These are phyloP conservation scores for Exophiala lecanii-corni DNA, from an alignment of 2,329 filamentous ascomycete species.

Conservation along the genomic window DNA sequence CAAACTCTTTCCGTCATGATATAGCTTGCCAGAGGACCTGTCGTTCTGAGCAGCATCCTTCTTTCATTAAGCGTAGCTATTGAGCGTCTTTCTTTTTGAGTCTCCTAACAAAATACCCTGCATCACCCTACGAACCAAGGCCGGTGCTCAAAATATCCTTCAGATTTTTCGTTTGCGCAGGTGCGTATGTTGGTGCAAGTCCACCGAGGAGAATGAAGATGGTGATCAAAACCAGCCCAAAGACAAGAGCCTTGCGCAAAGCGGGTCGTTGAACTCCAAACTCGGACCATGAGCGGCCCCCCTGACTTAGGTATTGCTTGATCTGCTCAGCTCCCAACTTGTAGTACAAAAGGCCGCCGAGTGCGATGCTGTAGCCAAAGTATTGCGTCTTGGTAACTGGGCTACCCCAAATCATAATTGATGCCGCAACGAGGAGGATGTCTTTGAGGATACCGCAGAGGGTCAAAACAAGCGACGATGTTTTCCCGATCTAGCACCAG, in stretches of 20 bases:
- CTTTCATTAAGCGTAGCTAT: background rate
- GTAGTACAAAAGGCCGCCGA: slow-evolving; percentile 62
- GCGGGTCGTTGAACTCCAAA: slow-evolving; percentile 73
- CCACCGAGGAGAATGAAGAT: slow-evolving; percentile 68
- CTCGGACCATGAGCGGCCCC: slow-evolving; percentile 75
- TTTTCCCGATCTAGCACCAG: slow-evolving; percentile 71
- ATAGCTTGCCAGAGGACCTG: too few relatives aligned
- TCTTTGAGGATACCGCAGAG: slow-evolving; percentile 84
- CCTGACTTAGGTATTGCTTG: slow-evolving; percentile 71
- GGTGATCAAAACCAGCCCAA: slow-evolving; percentile 57
- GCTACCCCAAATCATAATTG: slow-evolving; percentile 73
- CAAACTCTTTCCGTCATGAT: too few relatives aligned
- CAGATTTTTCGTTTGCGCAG: slow-evolving; percentile 24
- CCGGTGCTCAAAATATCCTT: slow-evolving; percentile 23
- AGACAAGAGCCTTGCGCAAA: slow-evolving; percentile 71
- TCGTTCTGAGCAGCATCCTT: too few relatives aligned
- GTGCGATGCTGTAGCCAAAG: slow-evolving; percentile 71
- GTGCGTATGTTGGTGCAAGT: slow-evolving; percentile 52
- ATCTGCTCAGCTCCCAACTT: slow-evolving; percentile 70
- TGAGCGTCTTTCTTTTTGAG: too few relatives aligned
- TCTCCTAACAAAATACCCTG: too few relatives aligned
- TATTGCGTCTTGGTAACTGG: slow-evolving; percentile 66
- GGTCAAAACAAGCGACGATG: slow-evolving; percentile 78
- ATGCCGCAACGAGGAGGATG: slow-evolving; percentile 72
- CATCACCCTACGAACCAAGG: slow-evolving; percentile 11